Conservation (phyloP, 805 yeast species). For the Starmerella riodocensis region DNA sequence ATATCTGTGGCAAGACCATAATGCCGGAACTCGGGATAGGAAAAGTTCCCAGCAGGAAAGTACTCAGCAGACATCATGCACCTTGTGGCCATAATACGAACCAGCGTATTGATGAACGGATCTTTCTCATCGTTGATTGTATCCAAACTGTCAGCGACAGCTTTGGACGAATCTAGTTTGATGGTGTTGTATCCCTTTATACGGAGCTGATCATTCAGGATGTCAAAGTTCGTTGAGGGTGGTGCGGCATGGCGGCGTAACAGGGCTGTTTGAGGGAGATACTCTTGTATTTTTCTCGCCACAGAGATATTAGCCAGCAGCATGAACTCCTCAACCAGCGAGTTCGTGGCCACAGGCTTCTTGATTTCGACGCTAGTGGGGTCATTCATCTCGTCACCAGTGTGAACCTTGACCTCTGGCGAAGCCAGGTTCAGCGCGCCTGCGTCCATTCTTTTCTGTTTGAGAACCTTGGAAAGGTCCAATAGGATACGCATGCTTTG, state of each 20-base stretch:
- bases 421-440: conserved; percentile 96
- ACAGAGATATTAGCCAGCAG: conserved; percentile 92
- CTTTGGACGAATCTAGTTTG: conserved; percentile 72
- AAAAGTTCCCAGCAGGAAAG: conserved; percentile 78
- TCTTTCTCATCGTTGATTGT: conserved; percentile 71
- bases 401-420: conserved; percentile 94
- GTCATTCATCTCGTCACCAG: conserved; percentile 94
- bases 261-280: conserved; percentile 97
- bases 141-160: conserved; percentile 87
- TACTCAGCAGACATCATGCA: conserved; percentile 99
- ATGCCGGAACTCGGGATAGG: conserved; percentile 86
- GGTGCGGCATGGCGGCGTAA: conserved; percentile 97
- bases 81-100: conserved; percentile 93
- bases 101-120: conserved; percentile 80
- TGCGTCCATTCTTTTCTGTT: conserved; percentile 74
- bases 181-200: conserved; percentile 64
- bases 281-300: conserved; percentile 80
- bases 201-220: conserved; percentile 74
- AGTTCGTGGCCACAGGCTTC: conserved; percentile 75
- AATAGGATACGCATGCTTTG: conserved; percentile 76
- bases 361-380: conserved; percentile 93
- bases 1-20: conserved; percentile 96
- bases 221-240: conserved; percentile 84
- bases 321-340: conserved; percentile 97
- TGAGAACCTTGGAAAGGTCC: conserved; percentile 65